Percentiles rank a stretch among this genome's conserved stretches.
phyloP scores from a whole-genome alignment of 108 stramenopile genomes.

The Stephanodiscus minutulus region DNA sequence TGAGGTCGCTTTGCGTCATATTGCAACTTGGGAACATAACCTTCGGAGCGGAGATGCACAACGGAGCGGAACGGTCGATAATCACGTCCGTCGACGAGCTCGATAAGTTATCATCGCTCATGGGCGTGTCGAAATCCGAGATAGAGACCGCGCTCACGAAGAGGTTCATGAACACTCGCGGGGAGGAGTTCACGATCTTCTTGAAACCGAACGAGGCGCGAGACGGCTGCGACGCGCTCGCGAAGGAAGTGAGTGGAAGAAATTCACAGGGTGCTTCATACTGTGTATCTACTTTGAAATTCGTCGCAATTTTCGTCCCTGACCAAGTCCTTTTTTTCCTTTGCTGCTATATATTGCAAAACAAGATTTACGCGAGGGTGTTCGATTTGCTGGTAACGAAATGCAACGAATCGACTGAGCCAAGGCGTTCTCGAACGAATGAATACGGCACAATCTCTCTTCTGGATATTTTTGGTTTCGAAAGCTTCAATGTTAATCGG shows the following conservation, averaged over 20 bases:
- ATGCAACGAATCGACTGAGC: constrained; percentile 91
- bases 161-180: constrained; percentile 69
- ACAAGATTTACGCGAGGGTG: constrained; percentile 82
- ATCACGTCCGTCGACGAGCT: constrained; percentile 64
- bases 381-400: constrained; percentile 93
- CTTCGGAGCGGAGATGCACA: constrained; percentile 69
- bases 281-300: too few relatives aligned
- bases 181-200: constrained; percentile 80
- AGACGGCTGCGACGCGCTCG: constrained; percentile 93
- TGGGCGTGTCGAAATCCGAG: constrained; percentile 69
- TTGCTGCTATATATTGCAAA: too few relatives aligned
- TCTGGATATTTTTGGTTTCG: constrained; percentile 97
- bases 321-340: not conserved
- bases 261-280: not conserved
- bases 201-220: constrained; percentile 73
- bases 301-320: not conserved
- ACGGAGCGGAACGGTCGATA: constrained; percentile 64
- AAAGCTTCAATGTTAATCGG: constrained; percentile 88
- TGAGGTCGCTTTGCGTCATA: constrained; percentile 82
- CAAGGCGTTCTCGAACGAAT: constrained; percentile 47
- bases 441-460: constrained; percentile 77
- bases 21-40: constrained; percentile 89
- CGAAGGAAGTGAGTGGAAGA: constrained; percentile 72
- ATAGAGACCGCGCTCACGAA: constrained; percentile 76
- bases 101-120: constrained; percentile 62